A percentile compares a stretch with the other conserved stretches of the same genome.
Evolutionary conservation across 768 basidiomycete genomes (phyloP).

Genomic region (Termitomyces sp.): DNA sequence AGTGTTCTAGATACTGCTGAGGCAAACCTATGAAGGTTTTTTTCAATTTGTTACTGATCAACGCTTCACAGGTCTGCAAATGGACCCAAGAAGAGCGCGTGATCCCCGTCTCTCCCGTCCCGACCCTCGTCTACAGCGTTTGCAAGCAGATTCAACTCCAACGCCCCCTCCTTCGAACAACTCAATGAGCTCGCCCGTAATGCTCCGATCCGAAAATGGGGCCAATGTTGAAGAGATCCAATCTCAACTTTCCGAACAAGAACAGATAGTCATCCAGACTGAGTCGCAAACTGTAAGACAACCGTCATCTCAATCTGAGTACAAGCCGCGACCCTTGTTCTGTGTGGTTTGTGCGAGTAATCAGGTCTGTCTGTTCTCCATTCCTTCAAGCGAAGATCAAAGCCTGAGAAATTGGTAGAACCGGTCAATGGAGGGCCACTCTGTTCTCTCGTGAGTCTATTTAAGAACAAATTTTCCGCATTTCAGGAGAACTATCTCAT

Average conservation of each 20-base stretch:
- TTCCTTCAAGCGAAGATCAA: slow-evolving; percentile 3
- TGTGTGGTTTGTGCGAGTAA: slow-evolving; percentile 99
- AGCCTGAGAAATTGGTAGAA: slow-evolving; percentile 49
- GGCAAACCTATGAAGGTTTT: slow-evolving; percentile 20
- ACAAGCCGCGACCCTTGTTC: slow-evolving; percentile 77
- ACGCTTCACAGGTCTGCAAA: slow-evolving; percentile 20
- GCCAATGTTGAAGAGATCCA: slow-evolving; percentile 7
- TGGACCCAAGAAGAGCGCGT: slow-evolving; percentile 79
- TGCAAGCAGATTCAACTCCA: slow-evolving; percentile 34
- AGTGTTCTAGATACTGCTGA: slow-evolving; percentile 97
- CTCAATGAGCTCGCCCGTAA: slow-evolving; percentile 10
- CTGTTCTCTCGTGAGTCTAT: slow-evolving; percentile 72
- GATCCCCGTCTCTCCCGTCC: slow-evolving; percentile 74
- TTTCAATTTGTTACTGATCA: slow-evolving; percentile 1
- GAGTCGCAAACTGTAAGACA: not conserved
- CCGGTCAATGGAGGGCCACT: slow-evolving; percentile 97
- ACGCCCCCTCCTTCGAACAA: slow-evolving; percentile 20
- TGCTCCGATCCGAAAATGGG: slow-evolving; percentile 20
- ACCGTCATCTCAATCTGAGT: slow-evolving; percentile 18
- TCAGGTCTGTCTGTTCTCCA: slow-evolving; percentile 60
- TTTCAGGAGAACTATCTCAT: slow-evolving; percentile 7
- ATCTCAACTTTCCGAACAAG: slow-evolving; percentile 1
- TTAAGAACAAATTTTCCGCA: not conserved
- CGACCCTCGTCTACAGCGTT: slow-evolving; percentile 58
- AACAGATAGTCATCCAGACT: slow-evolving; percentile 2